Conservation (phyloP, 2,329 filamentous ascomycete species). For the Spiromastix sp. region DNA sequence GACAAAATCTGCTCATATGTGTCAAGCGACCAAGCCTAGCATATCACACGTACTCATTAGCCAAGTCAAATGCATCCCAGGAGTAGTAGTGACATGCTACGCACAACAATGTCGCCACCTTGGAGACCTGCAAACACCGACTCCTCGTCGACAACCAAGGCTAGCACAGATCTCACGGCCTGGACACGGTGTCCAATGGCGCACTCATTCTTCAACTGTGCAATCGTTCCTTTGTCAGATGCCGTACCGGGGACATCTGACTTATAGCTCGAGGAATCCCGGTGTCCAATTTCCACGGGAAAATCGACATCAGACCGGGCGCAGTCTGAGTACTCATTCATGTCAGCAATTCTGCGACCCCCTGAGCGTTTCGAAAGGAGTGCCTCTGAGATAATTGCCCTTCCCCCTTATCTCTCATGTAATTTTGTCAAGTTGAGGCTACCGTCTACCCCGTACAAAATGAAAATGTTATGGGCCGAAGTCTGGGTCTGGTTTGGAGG, state of each 20-base stretch:
- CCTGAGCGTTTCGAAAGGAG: too few species aligned
- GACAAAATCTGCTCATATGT: constrained; percentile 72
- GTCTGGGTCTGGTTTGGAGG: background rate
- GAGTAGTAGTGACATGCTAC: constrained; percentile 10
- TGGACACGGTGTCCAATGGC: constrained; percentile 33
- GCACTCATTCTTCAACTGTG: constrained; percentile 21
- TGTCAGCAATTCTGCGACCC: too few species aligned
- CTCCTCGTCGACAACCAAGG: constrained; percentile 67
- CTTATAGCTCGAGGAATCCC: too few species aligned
- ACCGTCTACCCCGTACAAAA: background rate
- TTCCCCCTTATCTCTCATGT: too few species aligned
- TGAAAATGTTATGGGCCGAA: background rate
- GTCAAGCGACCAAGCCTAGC: constrained; percentile 67
- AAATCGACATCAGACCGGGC: constrained; percentile 25
- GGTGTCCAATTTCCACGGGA: constrained; percentile 3
- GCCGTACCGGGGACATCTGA: too few species aligned
- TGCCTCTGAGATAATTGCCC: too few species aligned
- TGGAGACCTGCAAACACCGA: constrained; percentile 88
- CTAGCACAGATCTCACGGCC: constrained; percentile 44
- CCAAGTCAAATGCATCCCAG: background rate
- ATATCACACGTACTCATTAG: background rate
- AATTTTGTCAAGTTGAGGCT: background rate
- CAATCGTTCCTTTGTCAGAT: too few species aligned
- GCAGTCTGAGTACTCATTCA: constrained; percentile 18
- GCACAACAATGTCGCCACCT: constrained; percentile 75